Conservation (phyloP, 75 land plant genomes). For the Picea sitchensis region DNA sequence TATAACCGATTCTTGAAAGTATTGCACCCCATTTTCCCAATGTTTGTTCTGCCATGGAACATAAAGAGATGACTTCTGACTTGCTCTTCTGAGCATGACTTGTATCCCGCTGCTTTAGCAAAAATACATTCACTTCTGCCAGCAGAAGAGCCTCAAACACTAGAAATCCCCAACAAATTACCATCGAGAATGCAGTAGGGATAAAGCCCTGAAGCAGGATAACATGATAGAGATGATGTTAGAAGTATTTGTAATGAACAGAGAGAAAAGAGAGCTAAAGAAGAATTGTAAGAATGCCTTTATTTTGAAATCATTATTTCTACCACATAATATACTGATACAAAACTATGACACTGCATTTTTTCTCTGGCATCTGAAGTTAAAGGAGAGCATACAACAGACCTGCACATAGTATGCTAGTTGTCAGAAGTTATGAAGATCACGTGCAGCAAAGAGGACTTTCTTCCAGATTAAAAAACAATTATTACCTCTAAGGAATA, state of each 20-base stretch:
- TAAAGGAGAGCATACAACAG: background rate
- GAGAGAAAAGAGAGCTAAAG: background rate
- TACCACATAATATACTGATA: background rate
- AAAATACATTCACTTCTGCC: slow-evolving; percentile 61
- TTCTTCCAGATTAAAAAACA: background rate
- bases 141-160: slow-evolving; percentile 71
- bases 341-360: background rate
- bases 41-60: slow-evolving; percentile 82
- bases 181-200: slow-evolving; percentile 55
- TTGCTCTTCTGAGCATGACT: slow-evolving; percentile 7
- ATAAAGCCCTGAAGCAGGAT: slow-evolving; percentile 63
- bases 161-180: slow-evolving; percentile 65
- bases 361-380: background rate
- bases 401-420: background rate
- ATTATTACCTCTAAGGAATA: background rate
- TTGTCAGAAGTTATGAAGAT: background rate
- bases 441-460: background rate
- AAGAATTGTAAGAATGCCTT: background rate
- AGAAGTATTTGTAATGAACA: background rate
- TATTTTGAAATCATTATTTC: background rate
- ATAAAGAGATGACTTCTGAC: slow-evolving; percentile 56
- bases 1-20: slow-evolving; percentile 45
- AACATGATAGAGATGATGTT: background rate
- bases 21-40: slow-evolving; percentile 67
- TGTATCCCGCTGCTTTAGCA: slow-evolving; percentile 31